Evolutionary conservation across 2,329 filamentous ascomycete species (phyloP), one percentile per base, ranked within the genome.

Genomic region (Lasiodiplodia hormozganensis): DNA sequence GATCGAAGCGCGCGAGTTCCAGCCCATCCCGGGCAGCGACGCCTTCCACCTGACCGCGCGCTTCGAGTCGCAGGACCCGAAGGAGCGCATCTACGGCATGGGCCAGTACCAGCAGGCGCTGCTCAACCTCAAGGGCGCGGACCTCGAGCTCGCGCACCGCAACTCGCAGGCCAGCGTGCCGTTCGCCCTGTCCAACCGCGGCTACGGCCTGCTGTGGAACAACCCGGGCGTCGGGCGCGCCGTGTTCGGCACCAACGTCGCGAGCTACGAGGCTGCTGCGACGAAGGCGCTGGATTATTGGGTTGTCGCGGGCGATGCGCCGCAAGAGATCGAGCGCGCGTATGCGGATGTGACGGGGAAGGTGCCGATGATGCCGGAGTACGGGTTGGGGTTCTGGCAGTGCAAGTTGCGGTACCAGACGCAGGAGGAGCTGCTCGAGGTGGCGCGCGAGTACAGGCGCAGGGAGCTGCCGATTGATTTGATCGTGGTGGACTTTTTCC

Each of bases 401-500:
- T 90, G 87, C 76, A 90, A 89, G 76, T 79, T 90, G 12, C 82
- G 88, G 1, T 91, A 91, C 71, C 86, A 88, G 75, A 90, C 86
- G 0, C 89, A 91, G 72, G 87, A 90, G 21, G 88, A 91, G 73
- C 74, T 90, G 0, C 80, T 91, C 0, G 76, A 80, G 6, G 84
- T 91, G 0, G 89, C 88, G 0, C 77, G 88, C 5, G 88, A 90
- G 73, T 88, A 90, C 70, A 84, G 83, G 64, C 77, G 79, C 38
- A 79, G 87, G 1, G 74, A 85, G 0, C 74, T 91, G 18, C 88
- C 88, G 0, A 80, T 91, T 21, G 87, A 90, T 73, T 74, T 91
- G 2, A 90, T 91, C n/a, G 89, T 91, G 0, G 80, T 88, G 47
- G 89, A 91, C 72, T 91, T 88, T 75, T 91, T 91, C 74, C 89